phyloP scores from a whole-genome alignment of 2,329 filamentous ascomycete species.

The Cryphonectria naterciae region DNA sequence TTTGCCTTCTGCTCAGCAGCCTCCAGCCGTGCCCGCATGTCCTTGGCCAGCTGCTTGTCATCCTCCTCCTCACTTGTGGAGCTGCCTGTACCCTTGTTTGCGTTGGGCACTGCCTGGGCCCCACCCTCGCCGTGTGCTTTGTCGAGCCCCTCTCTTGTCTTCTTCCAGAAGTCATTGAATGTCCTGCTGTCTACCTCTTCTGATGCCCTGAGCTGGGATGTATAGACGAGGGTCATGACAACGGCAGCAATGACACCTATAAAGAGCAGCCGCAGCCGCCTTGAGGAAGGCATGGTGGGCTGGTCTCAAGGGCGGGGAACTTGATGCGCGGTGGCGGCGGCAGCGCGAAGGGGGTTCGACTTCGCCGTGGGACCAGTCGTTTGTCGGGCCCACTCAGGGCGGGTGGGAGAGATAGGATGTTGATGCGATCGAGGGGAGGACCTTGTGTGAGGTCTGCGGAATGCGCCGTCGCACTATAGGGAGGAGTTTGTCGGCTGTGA shows the following conservation, averaged over 20 bases:
- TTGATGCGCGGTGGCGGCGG: background rate
- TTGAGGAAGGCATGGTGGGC: slow-evolving; percentile 66
- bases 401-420: background rate
- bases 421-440: background rate
- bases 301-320: background rate
- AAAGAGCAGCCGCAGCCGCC: slow-evolving; percentile 69
- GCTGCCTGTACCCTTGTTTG: slow-evolving; percentile 45
- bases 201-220: slow-evolving; percentile 59
- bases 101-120: slow-evolving; percentile 45
- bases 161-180: slow-evolving; percentile 62
- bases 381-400: background rate
- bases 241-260: slow-evolving; percentile 67
- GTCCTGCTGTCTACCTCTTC: slow-evolving; percentile 49
- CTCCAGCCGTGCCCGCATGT: slow-evolving; percentile 65
- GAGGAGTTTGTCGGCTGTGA: background rate
- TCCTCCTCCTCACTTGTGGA: slow-evolving; percentile 49
- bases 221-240: slow-evolving; percentile 74
- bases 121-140: slow-evolving; percentile 36
- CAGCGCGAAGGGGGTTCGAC: too few species aligned
- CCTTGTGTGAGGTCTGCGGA: background rate
- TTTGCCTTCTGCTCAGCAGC: slow-evolving; percentile 72
- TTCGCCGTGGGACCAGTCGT: slow-evolving; percentile 4
- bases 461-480: background rate
- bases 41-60: slow-evolving; percentile 55
- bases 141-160: slow-evolving; percentile 61